Evolutionary conservation across 305 asterid genomes (phyloP).

Genomic region (Fraxinus nigra): DNA sequence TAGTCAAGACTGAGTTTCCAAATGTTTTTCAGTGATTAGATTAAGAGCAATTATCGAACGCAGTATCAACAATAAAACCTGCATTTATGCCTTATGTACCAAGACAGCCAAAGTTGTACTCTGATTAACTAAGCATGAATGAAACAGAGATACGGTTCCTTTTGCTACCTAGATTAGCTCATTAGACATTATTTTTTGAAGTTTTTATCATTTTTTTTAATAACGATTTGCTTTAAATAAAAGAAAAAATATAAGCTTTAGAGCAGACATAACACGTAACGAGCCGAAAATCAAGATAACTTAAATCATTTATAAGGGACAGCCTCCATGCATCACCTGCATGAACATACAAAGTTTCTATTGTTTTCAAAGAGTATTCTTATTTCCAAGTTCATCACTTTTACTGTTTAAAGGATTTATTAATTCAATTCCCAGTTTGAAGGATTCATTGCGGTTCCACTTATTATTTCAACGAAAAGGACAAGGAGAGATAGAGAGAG

Average conservation of each 20-base stretch:
- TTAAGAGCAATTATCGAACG: no score
- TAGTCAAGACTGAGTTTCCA: not conserved
- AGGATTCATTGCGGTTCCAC: not conserved
- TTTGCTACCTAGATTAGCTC: not conserved
- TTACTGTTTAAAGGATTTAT: not conserved
- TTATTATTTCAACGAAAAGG: not conserved
- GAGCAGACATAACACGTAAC: not conserved
- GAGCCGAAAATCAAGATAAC: not conserved
- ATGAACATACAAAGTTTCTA: not conserved
- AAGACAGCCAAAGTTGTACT: not conserved
- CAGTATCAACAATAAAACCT: not conserved
- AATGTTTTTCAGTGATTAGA: not conserved
- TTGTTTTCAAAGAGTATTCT: not conserved
- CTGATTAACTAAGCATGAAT: not conserved
- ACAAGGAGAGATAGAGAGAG: not conserved
- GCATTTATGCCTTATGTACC: not conserved
- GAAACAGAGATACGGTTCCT: not conserved
- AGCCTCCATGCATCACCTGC: not conserved
- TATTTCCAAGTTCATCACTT: not conserved
- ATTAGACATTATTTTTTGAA: no score
- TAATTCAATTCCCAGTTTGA: not conserved
- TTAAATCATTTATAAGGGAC: not conserved
- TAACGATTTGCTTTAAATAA: no score
- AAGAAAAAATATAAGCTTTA: no score
- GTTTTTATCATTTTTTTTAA: no score